A percentile compares a stretch with the other conserved stretches of the same genome.
Conservation (phyloP, 495 filamentous ascomycete genomes). For the Penicillium daleae region DNA sequence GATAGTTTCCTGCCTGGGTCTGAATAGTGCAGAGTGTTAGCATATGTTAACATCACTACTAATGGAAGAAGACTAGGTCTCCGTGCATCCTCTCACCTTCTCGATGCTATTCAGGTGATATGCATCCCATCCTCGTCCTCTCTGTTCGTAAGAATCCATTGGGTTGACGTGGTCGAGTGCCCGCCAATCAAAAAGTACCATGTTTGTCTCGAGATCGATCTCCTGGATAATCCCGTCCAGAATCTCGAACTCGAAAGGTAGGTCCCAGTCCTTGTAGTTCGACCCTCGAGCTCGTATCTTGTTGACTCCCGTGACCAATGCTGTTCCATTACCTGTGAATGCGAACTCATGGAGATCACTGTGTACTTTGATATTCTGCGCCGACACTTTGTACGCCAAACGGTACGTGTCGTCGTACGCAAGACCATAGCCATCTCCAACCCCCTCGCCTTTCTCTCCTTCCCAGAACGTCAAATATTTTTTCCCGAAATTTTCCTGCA, state of each 20-base stretch:
- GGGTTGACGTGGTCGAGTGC: slow-evolving; percentile 35
- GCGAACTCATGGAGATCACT: slow-evolving; percentile 2
- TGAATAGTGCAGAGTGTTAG: neutral
- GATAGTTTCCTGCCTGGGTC: slow-evolving; percentile 47
- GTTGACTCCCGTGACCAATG: neutral
- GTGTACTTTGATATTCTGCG: slow-evolving; percentile 15
- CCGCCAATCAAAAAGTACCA: slow-evolving; percentile 44
- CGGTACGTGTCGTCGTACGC: slow-evolving; percentile 27
- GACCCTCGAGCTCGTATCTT: slow-evolving; percentile 1
- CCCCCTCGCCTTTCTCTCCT: neutral
- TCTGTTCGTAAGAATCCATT: slow-evolving; percentile 19
- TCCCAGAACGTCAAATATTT: slow-evolving; percentile 8
- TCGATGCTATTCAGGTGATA: slow-evolving; percentile 62
- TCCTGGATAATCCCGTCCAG: slow-evolving; percentile 43
- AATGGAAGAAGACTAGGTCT: neutral
- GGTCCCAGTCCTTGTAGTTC: slow-evolving; percentile 18
- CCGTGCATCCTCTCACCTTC: slow-evolving; percentile 33
- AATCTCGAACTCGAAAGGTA: slow-evolving; percentile 35
- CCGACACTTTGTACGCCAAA: slow-evolving; percentile 23
- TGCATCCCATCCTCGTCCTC: slow-evolving; percentile 31
- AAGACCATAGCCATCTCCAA: slow-evolving; percentile 28
- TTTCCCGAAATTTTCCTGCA: slow-evolving; percentile 1
- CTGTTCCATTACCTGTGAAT: slow-evolving; percentile 1
- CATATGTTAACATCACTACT: neutral
- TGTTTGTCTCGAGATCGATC: slow-evolving; percentile 37